Percentiles rank a stretch among this genome's conserved stretches.
Evolutionary conservation across 2,329 filamentous ascomycete species (phyloP).

Genomic region (Aspergillus fumigatus): DNA sequence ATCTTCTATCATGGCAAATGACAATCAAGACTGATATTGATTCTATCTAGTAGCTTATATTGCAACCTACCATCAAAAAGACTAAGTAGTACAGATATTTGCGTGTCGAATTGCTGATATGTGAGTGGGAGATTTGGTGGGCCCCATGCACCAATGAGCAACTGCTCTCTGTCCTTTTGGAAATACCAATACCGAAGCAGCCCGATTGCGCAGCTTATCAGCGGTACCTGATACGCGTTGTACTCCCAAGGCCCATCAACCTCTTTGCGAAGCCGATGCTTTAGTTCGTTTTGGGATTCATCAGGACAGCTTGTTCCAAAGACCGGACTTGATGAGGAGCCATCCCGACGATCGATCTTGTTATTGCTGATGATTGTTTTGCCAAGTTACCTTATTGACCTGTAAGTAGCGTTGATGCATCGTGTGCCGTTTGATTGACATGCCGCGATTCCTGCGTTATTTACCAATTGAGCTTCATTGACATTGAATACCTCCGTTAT

Average conservation of each 20-base stretch:
- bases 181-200: not conserved
- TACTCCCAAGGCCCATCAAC: not conserved
- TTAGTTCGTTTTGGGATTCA: slow-evolving; percentile 6
- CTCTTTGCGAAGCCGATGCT: not conserved
- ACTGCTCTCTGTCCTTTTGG: not conserved
- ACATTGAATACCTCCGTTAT: slow-evolving; percentile 2
- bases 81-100: too few relatives aligned
- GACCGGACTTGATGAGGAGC: slow-evolving; percentile 1
- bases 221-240: not conserved
- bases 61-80: not conserved
- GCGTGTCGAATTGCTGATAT: not conserved
- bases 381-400: not conserved
- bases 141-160: not conserved
- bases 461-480: not conserved
- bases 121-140: not conserved
- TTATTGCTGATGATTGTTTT: slow-evolving; percentile 1
- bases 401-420: slow-evolving; percentile 1
- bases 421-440: not conserved
- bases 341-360: not conserved
- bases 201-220: not conserved
- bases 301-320: slow-evolving; percentile 13
- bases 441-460: not conserved
- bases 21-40: too few relatives aligned
- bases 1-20: too few relatives aligned
- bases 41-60: not conserved